These are phyloP conservation scores for Plasmodium cynomolgi DNA, from an alignment of 169 alveolate genomes.

Conservation along the genomic window DNA sequence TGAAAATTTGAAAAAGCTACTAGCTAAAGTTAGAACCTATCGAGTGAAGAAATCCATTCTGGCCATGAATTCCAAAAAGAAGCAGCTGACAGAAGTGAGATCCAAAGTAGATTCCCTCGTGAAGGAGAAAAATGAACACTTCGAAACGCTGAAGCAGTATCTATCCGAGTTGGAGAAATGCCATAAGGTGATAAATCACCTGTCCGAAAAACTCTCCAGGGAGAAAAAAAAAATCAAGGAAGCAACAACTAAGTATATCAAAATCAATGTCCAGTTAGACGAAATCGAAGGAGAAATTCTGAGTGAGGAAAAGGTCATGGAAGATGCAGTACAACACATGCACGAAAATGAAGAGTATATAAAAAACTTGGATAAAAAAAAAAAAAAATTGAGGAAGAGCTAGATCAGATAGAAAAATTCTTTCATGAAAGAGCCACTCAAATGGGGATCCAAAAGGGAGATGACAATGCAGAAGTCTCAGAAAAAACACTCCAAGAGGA, in stretches of 20 bases:
- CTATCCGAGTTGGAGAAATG: slow-evolving; percentile 66
- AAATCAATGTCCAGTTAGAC: slow-evolving; percentile 20
- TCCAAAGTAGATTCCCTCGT: slow-evolving; percentile 67
- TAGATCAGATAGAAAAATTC: slow-evolving; percentile 6
- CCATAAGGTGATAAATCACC: slow-evolving; percentile 57
- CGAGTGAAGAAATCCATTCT: slow-evolving; percentile 28
- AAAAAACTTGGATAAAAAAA: slow-evolving; percentile 36
- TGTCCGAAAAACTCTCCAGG: neutral
- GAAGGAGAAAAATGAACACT: slow-evolving; percentile 48
- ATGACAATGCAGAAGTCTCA: neutral
- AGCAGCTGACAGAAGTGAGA: slow-evolving; percentile 67
- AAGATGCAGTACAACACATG: slow-evolving; percentile 34
- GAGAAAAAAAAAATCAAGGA: slow-evolving; percentile 36
- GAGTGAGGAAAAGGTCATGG: slow-evolving; percentile 48
- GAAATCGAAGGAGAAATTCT: slow-evolving; percentile 17
- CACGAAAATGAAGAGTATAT: slow-evolving; percentile 26
- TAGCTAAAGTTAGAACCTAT: slow-evolving; percentile 16
- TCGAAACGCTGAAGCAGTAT: slow-evolving; percentile 41
- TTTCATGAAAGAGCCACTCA: neutral
- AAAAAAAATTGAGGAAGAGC: slow-evolving; percentile 31
- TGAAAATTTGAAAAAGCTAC: slow-evolving; percentile 23
- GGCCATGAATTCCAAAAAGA: slow-evolving; percentile 21
- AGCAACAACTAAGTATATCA: slow-evolving; percentile 22
- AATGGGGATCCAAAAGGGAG: neutral
- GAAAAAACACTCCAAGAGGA: slow-evolving; percentile 1